Evolutionary conservation across 768 basidiomycete genomes (phyloP), one percentile per base, ranked within the genome.

Genomic region (Lactarius quietus): DNA sequence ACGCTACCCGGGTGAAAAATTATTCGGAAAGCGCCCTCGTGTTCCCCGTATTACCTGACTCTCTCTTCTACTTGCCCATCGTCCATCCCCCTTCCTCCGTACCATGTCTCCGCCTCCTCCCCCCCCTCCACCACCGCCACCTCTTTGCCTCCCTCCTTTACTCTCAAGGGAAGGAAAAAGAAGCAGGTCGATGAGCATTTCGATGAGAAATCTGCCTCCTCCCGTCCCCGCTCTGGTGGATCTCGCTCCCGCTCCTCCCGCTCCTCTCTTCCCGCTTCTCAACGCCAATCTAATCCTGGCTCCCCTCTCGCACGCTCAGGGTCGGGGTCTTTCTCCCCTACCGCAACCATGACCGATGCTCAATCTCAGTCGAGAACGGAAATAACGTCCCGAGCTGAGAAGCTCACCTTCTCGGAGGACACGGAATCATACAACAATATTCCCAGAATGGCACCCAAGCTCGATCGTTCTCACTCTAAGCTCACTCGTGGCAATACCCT

Each of bases 401-500:
- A 69, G 59, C 69, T 66, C 12, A 58, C 67, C 0, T 68, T 69
- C 15, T 26, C 69, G 20, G 68, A 66, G 23, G 72, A 73, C 56
- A 63, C 69, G 5, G 71, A 72, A 61, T 71, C 70, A 9, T 73
- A 73, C 39, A 63, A 48, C 38, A 48, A 66, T 14, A 39, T 72
- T 4, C 62, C 57, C 10, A 63, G 38, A 28, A 1, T 59, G 9
- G 59, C 45, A 5, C 69, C 70, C 12, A 68, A 69, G 53, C 70
- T 67, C 28, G 69, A 69, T 57, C 69, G 69, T 39, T 58, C 69
- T 20, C 59, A 57, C 3, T 59, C 66, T 6, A 68, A 71, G 65
- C 65, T 68, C 65, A 55, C 65, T 38, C 69, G 67, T 3, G 61
- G 62, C 3, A 54, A 51, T 59, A 64, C 66, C 8, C 43, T 63